phyloP scores from a whole-genome alignment of 2,329 filamentous ascomycete genomes.

The Hymenoscyphus salicellus region DNA sequence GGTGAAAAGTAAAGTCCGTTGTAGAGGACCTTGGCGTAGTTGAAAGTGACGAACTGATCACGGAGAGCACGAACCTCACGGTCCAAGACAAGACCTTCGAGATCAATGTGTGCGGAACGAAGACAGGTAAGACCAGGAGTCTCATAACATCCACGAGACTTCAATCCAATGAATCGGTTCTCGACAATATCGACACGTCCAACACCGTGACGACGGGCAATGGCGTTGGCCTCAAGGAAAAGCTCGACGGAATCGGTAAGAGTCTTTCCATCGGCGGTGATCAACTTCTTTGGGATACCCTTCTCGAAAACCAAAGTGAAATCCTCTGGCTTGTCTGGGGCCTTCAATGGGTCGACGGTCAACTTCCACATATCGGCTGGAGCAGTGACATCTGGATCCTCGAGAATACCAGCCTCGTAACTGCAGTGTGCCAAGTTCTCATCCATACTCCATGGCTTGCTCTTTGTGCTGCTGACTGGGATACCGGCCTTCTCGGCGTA shows the following conservation, averaged over 20 bases:
- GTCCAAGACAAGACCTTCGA: conserved; percentile 66
- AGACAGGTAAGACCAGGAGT: conserved; percentile 35
- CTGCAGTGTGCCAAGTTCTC: conserved; percentile 73
- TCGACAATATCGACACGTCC: conserved; percentile 82
- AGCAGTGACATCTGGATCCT: conserved; percentile 61
- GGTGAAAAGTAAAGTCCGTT: conserved; percentile 66
- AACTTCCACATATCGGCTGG: conserved; percentile 80
- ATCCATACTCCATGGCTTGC: conserved; percentile 66
- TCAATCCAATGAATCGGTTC: conserved; percentile 76
- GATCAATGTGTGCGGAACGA: conserved; percentile 46
- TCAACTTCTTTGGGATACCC: conserved; percentile 69
- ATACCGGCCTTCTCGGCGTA: conserved; percentile 66
- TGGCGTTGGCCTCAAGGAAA: conserved; percentile 68
- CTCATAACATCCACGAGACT: conserved; percentile 80
- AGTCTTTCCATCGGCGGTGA: conserved; percentile 53
- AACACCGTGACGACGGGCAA: conserved; percentile 70
- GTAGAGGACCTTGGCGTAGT: conserved; percentile 57
- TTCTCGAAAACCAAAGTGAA: conserved; percentile 71
- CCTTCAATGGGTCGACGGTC: conserved; percentile 64
- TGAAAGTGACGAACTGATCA: conserved; percentile 67
- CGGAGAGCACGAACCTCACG: conserved; percentile 65
- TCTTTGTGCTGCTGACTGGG: conserved; percentile 70
- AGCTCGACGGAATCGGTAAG: conserved; percentile 68
- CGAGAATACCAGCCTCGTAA: conserved; percentile 77
- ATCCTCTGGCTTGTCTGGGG: conserved; percentile 68